Evolutionary conservation across 2,329 filamentous ascomycete genomes (phyloP).

Genomic region (Colletotrichum sp.): DNA sequence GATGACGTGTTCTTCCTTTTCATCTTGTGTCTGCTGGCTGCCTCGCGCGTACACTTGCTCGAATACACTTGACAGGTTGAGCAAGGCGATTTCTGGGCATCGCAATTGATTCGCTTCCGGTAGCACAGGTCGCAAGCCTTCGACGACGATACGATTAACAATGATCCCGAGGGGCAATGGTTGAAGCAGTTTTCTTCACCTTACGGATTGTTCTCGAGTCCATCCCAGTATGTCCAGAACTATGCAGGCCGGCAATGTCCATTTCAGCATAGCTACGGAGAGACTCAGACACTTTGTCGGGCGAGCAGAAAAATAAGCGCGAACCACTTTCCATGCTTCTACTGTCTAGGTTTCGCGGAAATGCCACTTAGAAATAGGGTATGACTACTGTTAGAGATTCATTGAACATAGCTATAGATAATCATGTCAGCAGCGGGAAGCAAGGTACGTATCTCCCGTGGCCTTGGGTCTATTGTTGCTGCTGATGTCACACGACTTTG

Average conservation of each 20-base stretch:
- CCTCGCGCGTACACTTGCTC: neutral
- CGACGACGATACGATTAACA: neutral
- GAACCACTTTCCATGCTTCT: neutral
- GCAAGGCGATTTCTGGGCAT: neutral
- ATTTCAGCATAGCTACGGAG: neutral
- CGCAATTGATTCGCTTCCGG: neutral
- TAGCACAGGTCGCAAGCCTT: neutral
- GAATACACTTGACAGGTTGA: neutral
- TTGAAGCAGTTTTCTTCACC: neutral
- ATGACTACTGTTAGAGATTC: neutral
- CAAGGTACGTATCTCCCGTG: neutral
- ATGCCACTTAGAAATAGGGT: neutral
- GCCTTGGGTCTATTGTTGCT: neutral
- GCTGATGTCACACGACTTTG: neutral
- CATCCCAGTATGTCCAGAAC: neutral
- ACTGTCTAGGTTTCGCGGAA: neutral
- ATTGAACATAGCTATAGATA: rapidly evolving
- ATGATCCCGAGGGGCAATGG: neutral
- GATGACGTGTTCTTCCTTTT: neutral
- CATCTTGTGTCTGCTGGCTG: neutral
- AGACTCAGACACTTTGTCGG: neutral
- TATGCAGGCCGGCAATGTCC: neutral
- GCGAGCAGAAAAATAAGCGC: neutral
- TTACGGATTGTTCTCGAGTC: neutral
- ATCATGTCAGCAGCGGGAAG: neutral